Percentiles rank a stretch among this genome's conserved stretches.
phyloP scores from a whole-genome alignment of 306 rosid species.

The Boehmeria nivea region DNA sequence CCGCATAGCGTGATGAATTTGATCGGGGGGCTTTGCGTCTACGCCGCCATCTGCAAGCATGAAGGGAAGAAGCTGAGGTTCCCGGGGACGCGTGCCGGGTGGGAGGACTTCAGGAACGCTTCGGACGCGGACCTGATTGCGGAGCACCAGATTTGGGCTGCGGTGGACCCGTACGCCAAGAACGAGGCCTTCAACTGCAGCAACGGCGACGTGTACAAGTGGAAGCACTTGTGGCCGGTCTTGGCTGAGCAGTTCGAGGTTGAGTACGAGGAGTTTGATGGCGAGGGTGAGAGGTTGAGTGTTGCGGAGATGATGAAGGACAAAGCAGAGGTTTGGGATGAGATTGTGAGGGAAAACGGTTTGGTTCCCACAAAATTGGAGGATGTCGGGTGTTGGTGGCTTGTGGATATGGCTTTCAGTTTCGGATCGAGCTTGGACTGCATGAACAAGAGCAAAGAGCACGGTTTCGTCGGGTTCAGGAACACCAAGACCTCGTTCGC shows the following conservation, averaged over 20 bases:
- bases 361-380: constrained; percentile 36
- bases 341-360: constrained; percentile 44
- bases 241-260: constrained; percentile 55
- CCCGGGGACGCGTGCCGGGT: constrained; percentile 31
- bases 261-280: constrained; percentile 31
- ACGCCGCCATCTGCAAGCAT: constrained; percentile 59
- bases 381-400: constrained; percentile 52
- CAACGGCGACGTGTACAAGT: constrained; percentile 54
- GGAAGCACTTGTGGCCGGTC: constrained; percentile 58
- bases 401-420: constrained; percentile 9
- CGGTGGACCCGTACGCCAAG: constrained; percentile 50
- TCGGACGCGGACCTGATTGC: constrained; percentile 63
- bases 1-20: constrained; percentile 50
- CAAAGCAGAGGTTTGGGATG: constrained; percentile 56
- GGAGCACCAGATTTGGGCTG: constrained; percentile 67
- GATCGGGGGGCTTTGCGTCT: constrained; percentile 34
- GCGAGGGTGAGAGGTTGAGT: constrained; percentile 11
- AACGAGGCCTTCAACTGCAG: constrained; percentile 50
- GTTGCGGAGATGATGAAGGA: constrained; percentile 42
- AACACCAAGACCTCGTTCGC: constrained; percentile 36
- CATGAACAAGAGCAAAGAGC: constrained; percentile 60
- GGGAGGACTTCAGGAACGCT: constrained; percentile 34
- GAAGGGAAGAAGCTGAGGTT: constrained; percentile 43
- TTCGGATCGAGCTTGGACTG: constrained; percentile 5
- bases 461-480: constrained; percentile 56